Percentiles rank a stretch among this genome's conserved stretches.
These are phyloP conservation scores for Saccharomycopsis sp. DNA, from an alignment of 805 yeast genomes.

Conservation along the genomic window DNA sequence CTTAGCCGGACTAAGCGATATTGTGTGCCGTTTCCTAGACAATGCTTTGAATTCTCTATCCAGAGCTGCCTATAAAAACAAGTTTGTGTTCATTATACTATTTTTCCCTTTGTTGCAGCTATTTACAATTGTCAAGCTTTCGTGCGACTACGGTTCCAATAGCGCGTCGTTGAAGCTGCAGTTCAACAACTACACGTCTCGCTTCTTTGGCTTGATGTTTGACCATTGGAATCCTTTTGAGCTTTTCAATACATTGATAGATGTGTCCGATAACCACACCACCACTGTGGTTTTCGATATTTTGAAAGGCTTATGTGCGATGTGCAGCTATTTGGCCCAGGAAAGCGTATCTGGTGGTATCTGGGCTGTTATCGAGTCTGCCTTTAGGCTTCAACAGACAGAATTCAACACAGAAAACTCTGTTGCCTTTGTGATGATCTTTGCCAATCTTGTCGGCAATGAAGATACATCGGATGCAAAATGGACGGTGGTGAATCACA, in stretches of 20 bases:
- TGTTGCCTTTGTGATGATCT: constrained; percentile 1
- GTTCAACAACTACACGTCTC: neutral
- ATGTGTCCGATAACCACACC: neutral
- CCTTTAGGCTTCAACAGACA: neutral
- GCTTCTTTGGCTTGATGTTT: constrained; percentile 7
- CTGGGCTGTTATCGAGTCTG: neutral
- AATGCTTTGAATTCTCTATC: constrained; percentile 10
- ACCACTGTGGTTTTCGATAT: constrained; percentile 14
- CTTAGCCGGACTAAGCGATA: neutral
- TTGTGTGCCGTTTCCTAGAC: constrained; percentile 5
- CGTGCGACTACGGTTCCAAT: neutral
- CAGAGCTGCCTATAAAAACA: neutral
- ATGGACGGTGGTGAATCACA: constrained; percentile 1
- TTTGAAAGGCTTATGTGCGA: neutral
- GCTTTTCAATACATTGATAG: constrained; percentile 10
- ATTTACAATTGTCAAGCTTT: neutral
- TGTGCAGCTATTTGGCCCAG: neutral
- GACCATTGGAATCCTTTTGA: constrained; percentile 13
- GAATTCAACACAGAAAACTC: neutral
- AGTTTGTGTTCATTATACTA: constrained; percentile 13
- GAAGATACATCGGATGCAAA: neutral
- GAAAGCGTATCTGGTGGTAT: neutral
- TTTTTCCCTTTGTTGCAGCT: constrained; percentile 20
- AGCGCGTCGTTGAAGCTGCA: neutral
- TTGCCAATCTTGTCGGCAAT: constrained; percentile 2